Evolutionary conservation across 2,329 filamentous ascomycete genomes (phyloP).

Genomic region (Fusarium sp.): DNA sequence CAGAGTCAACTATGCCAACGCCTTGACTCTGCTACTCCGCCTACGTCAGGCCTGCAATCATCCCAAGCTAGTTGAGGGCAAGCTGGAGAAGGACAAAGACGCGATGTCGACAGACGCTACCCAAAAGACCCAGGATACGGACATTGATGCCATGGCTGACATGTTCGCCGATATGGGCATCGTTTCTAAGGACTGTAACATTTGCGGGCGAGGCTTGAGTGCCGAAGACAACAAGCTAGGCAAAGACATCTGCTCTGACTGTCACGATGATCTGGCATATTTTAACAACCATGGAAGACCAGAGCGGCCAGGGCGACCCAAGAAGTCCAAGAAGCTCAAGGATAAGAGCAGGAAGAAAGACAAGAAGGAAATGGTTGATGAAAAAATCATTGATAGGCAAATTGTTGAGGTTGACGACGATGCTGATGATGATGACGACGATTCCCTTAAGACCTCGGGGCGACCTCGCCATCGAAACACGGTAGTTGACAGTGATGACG

Average conservation of each 20-base stretch:
- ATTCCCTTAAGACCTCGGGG: conserved; percentile 24
- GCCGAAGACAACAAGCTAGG: conserved; percentile 54
- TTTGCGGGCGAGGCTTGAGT: conserved; percentile 78
- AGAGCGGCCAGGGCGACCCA: conserved; percentile 53
- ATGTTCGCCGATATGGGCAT: conserved; percentile 87
- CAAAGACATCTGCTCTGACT: conserved; percentile 74
- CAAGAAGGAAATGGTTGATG: conserved; percentile 29
- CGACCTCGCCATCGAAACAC: conserved; percentile 27
- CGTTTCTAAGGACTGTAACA: conserved; percentile 79
- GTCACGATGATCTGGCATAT: conserved; percentile 76
- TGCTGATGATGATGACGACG: conserved; percentile 38
- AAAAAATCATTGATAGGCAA: conserved; percentile 23
- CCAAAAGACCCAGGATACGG: conserved; percentile 64
- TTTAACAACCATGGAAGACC: conserved; percentile 60
- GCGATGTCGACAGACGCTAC: conserved; percentile 73
- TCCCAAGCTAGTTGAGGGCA: conserved; percentile 84
- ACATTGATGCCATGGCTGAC: conserved; percentile 85
- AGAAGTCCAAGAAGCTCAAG: conserved; percentile 33
- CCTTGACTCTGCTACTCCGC: conserved; percentile 88
- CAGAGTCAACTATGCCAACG: conserved; percentile 89
- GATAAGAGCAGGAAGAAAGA: conserved; percentile 28
- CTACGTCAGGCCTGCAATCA: conserved; percentile 96
- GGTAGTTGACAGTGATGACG: conserved; percentile 31
- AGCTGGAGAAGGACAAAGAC: conserved; percentile 88
- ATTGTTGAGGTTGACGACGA: conserved; percentile 29